Percentiles rank a stretch among this genome's conserved stretches.
phyloP scores from a whole-genome alignment of 2,329 filamentous ascomycete genomes.

The Scortechinia acanthostroma region DNA sequence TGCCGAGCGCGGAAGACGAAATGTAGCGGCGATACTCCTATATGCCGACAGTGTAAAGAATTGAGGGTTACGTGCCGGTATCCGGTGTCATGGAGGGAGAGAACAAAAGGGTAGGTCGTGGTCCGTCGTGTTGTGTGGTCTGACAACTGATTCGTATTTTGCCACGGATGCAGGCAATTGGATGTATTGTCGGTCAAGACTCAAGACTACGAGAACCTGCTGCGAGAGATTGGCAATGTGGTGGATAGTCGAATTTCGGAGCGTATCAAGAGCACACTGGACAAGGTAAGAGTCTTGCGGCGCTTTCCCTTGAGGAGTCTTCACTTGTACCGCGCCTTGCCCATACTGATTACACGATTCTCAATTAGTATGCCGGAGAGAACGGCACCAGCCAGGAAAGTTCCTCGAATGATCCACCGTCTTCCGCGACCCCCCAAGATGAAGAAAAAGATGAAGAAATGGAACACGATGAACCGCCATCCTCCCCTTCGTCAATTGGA shows the following conservation, averaged over 20 bases:
- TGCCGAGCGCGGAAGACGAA: slow-evolving; percentile 24
- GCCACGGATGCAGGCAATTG: slow-evolving; percentile 8
- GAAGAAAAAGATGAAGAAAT: too few relatives aligned
- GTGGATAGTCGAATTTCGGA: slow-evolving; percentile 1
- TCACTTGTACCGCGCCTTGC: not conserved
- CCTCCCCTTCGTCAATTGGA: not conserved
- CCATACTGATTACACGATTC: not conserved
- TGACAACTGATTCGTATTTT: too few relatives aligned
- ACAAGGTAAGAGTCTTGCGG: not conserved
- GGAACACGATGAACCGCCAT: not conserved
- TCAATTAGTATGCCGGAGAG: not conserved
- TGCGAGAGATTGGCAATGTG: not conserved
- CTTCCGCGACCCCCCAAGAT: not conserved
- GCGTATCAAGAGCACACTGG: slow-evolving; percentile 2
- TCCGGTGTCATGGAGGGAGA: slow-evolving; percentile 20
- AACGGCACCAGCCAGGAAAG: not conserved
- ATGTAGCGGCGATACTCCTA: slow-evolving; percentile 20
- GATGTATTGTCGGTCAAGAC: slow-evolving; percentile 9
- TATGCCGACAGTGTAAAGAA: slow-evolving; percentile 19
- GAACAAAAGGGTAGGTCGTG: slow-evolving; percentile 13
- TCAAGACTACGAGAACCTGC: slow-evolving; percentile 1
- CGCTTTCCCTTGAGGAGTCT: too few relatives aligned
- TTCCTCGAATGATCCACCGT: not conserved
- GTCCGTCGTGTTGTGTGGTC: too few relatives aligned
- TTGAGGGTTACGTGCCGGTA: slow-evolving; percentile 18